Conservation (phyloP, 306 rosid species). For the Quercus robur region DNA sequence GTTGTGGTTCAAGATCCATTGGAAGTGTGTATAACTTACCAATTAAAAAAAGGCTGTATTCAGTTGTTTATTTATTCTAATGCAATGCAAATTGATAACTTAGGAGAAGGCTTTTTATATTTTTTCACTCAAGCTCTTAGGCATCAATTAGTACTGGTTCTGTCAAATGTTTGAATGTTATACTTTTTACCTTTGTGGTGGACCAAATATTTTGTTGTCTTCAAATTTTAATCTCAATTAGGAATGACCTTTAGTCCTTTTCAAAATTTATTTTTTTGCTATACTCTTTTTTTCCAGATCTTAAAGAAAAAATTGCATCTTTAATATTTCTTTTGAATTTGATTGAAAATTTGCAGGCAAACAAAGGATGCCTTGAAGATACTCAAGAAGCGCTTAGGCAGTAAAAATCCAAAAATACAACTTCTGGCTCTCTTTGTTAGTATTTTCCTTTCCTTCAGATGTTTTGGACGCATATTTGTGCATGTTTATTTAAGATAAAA, state of each 20-base stretch:
- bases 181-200: background rate
- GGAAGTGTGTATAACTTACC: no score
- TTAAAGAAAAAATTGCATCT: constrained; percentile 2
- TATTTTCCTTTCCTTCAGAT: constrained; percentile 23
- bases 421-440: constrained; percentile 92
- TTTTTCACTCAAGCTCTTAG: background rate
- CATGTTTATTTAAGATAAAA: background rate
- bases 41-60: background rate
- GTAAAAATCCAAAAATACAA: constrained; percentile 78
- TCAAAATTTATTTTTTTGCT: constrained; percentile 2
- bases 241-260: background rate
- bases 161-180: background rate
- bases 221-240: constrained; percentile 24
- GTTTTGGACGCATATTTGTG: constrained; percentile 9
- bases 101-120: background rate
- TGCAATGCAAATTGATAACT: background rate
- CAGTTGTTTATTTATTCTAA: background rate
- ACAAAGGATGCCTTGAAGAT: constrained; percentile 92
- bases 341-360: constrained; percentile 63
- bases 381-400: constrained; percentile 79
- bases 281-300: background rate
- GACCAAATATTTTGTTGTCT: constrained; percentile 4
- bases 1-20: no score
- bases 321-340: constrained; percentile 18
- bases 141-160: background rate